Evolutionary conservation across 768 basidiomycete species (phyloP).

Genomic region (Termitomyces sp.): DNA sequence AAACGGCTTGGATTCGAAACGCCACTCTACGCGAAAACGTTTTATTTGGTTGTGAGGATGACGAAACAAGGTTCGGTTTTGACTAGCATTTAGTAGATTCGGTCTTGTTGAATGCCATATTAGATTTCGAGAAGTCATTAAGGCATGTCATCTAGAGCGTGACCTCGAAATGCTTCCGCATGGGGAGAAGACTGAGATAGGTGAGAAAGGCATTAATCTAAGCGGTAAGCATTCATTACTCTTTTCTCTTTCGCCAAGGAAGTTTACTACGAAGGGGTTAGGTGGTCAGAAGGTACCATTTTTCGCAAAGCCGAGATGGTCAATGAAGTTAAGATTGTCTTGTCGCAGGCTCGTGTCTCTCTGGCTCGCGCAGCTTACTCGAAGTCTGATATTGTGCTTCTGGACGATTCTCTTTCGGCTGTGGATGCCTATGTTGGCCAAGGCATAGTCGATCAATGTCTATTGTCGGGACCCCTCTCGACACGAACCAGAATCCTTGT

Average conservation of each 20-base stretch:
- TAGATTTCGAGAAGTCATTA: slow-evolving; percentile 52
- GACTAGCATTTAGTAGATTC: neutral
- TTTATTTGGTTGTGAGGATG: slow-evolving; percentile 61
- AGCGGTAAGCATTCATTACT: slow-evolving; percentile 35
- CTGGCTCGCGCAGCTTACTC: slow-evolving; percentile 78
- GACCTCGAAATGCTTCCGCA: slow-evolving; percentile 70
- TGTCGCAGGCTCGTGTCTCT: slow-evolving; percentile 60
- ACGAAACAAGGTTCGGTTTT: slow-evolving; percentile 45
- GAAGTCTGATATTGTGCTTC: slow-evolving; percentile 62
- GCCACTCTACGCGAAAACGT: slow-evolving; percentile 72
- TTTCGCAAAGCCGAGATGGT: neutral
- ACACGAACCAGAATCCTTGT: slow-evolving; percentile 56
- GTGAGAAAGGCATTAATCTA: slow-evolving; percentile 72
- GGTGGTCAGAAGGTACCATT: slow-evolving; percentile 33
- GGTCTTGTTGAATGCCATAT: neutral
- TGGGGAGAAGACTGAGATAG: slow-evolving; percentile 67
- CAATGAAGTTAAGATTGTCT: neutral
- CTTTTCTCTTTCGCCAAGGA: neutral
- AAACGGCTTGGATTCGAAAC: slow-evolving; percentile 61
- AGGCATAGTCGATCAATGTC: slow-evolving; percentile 55
- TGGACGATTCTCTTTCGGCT: slow-evolving; percentile 80
- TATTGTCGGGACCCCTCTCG: slow-evolving; percentile 47
- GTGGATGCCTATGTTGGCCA: slow-evolving; percentile 76
- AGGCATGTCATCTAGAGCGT: slow-evolving; percentile 62
- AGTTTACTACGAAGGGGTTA: slow-evolving; percentile 4